Percentiles rank a stretch among this genome's conserved stretches.
Conservation (phyloP, 768 basidiomycete genomes). For the Inosperma sp. region DNA sequence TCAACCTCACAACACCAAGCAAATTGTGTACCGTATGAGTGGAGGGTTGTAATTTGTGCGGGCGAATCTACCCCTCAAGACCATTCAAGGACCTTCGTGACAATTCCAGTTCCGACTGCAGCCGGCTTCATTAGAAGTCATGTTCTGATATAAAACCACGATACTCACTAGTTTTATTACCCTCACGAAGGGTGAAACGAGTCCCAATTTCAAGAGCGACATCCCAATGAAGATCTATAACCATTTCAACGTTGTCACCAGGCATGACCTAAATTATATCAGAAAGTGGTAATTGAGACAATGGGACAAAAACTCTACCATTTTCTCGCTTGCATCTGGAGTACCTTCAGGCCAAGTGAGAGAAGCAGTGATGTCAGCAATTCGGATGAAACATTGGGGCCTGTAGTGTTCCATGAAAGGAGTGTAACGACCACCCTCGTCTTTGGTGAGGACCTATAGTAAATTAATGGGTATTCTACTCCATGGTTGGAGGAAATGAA, state of each 20-base stretch:
- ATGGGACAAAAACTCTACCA: constrained; percentile 42
- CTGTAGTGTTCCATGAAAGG: constrained; percentile 94
- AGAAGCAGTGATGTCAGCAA: constrained; percentile 85
- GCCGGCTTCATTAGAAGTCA: neutral
- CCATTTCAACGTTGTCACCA: constrained; percentile 94
- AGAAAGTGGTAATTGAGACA: neutral
- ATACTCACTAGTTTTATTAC: constrained; percentile 81
- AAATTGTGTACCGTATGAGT: constrained; percentile 15
- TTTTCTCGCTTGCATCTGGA: constrained; percentile 76
- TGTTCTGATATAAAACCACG: neutral
- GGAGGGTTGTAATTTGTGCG: constrained; percentile 8
- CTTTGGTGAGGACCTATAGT: constrained; percentile 73
- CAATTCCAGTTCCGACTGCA: constrained; percentile 88
- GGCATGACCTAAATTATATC: constrained; percentile 72
- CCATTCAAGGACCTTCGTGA: constrained; percentile 71
- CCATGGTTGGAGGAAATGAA: constrained; percentile 2
- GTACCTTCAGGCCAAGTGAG: constrained; percentile 87
- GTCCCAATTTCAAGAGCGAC: constrained; percentile 87
- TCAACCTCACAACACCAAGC: neutral
- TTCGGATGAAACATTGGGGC: constrained; percentile 93
- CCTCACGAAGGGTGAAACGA: constrained; percentile 92
- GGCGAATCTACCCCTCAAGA: neutral
- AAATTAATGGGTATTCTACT: neutral
- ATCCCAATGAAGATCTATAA: constrained; percentile 76
- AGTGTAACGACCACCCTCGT: constrained; percentile 85